These are phyloP conservation scores for Podospora australis DNA, from an alignment of 495 filamentous ascomycete species.

Conservation along the genomic window DNA sequence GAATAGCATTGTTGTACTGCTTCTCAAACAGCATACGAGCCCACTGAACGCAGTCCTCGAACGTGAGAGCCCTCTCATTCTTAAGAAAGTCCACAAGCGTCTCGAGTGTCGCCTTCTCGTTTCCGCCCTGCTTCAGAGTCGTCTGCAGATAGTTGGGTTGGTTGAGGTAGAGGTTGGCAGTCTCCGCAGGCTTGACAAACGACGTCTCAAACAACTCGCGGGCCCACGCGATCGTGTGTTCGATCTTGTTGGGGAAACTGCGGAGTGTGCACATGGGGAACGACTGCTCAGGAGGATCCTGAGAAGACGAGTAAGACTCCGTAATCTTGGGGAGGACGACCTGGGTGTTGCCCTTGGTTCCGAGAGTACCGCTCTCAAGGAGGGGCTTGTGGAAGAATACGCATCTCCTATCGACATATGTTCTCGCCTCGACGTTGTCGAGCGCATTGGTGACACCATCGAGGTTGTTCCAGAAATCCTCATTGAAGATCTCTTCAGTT, in stretches of 20 bases:
- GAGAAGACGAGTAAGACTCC: constrained; percentile 97
- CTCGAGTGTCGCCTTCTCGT: constrained; percentile 92
- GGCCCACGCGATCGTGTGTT: constrained; percentile 99
- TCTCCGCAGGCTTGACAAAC: constrained; percentile 89
- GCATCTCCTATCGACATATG: constrained; percentile 94
- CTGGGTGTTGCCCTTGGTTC: constrained; percentile 97
- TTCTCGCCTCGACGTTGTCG: constrained; percentile 95
- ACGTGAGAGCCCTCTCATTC: constrained; percentile 82
- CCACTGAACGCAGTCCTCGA: constrained; percentile 95
- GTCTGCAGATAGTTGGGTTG: constrained; percentile 86
- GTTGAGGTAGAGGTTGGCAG: constrained; percentile 89
- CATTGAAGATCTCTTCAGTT: constrained; percentile 92
- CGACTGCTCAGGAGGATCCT: constrained; percentile 96
- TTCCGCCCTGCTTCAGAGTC: constrained; percentile 88
- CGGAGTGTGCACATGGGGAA: constrained; percentile 98
- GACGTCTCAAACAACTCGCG: constrained; percentile 89
- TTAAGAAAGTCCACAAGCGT: constrained; percentile 87
- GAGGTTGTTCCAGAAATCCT: constrained; percentile 85
- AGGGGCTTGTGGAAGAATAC: constrained; percentile 98
- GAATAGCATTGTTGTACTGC: constrained; percentile 95
- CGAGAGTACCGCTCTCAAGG: constrained; percentile 92
- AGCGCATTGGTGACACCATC: constrained; percentile 95
- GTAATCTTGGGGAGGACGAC: constrained; percentile 86
- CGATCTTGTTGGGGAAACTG: constrained; percentile 97
- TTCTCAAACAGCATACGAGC: constrained; percentile 89